phyloP scores from a whole-genome alignment of 345 rosid species.

The Dovyalis caffra region DNA sequence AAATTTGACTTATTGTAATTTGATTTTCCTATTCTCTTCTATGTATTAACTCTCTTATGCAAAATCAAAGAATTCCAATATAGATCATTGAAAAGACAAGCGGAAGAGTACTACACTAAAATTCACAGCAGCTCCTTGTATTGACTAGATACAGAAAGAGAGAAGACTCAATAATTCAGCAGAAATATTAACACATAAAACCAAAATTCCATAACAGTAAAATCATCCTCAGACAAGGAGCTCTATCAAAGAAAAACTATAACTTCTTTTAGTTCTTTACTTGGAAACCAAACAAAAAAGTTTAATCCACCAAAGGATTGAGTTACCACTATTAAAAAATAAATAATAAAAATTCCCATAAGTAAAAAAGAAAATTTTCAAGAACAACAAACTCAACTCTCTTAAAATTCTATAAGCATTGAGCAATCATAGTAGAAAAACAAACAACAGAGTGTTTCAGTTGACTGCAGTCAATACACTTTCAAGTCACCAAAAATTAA shows the following conservation, averaged over 20 bases:
- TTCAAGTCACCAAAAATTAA: constrained; percentile 5
- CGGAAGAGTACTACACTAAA: not conserved
- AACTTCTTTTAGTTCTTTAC: not conserved
- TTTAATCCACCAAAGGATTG: not conserved
- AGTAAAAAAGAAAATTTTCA: not conserved
- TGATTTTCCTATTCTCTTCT: not conserved
- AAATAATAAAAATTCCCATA: not conserved
- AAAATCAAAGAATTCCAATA: not conserved
- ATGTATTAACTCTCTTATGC: not conserved
- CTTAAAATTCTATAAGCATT: not conserved
- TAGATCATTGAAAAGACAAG: not conserved
- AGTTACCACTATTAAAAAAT: not conserved
- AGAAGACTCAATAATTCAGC: not conserved
- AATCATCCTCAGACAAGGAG: not conserved
- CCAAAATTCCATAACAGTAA: not conserved
- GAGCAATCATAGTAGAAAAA: not conserved
- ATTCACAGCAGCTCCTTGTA: not conserved
- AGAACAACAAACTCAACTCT: not conserved
- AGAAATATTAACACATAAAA: not conserved
- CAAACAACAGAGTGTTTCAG: not conserved
- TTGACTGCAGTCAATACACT: constrained; percentile 17
- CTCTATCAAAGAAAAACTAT: not conserved
- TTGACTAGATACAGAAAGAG: not conserved
- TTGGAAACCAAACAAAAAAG: not conserved
- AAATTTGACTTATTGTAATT: not conserved